These are phyloP conservation scores for Penicillium sp. DNA, from an alignment of 2,329 filamentous ascomycete species.

Conservation along the genomic window DNA sequence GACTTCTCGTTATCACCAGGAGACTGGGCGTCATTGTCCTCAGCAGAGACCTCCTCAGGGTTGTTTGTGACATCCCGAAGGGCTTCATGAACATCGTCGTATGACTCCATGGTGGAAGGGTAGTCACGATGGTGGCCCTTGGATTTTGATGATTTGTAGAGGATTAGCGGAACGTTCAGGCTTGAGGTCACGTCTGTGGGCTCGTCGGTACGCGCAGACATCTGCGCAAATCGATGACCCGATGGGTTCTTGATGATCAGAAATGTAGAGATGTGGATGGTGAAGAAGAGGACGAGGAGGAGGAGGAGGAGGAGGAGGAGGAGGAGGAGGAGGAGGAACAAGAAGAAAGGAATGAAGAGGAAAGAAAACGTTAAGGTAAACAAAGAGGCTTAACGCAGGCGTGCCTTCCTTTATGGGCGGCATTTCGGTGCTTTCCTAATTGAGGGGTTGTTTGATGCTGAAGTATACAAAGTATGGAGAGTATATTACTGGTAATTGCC, in stretches of 20 bases:
- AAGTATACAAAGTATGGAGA: too few species aligned
- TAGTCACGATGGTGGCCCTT: too few species aligned
- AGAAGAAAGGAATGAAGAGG: neutral
- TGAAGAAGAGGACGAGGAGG: neutral
- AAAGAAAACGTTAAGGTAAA: neutral
- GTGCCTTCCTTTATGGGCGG: neutral
- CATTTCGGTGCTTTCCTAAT: neutral
- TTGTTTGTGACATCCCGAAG: slow-evolving; percentile 5
- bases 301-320: neutral
- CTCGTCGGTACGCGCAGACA: neutral
- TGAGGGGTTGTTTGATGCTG: neutral
- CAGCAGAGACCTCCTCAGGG: neutral
- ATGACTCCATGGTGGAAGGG: neutral
- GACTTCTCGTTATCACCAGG: slow-evolving; percentile 26
- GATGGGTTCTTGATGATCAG: neutral
- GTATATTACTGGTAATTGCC: neutral
- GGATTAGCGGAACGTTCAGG: neutral
- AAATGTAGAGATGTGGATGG: neutral
- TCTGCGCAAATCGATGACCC: neutral
- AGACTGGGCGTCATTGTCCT: neutral
- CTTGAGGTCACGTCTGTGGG: neutral
- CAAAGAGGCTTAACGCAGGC: neutral
- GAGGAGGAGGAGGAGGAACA: neutral
- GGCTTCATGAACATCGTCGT: neutral
- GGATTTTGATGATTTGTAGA: neutral